Evolutionary conservation across 768 basidiomycete species (phyloP), one percentile per base, ranked within the genome.

Genomic region (Lyophyllum shimeji): DNA sequence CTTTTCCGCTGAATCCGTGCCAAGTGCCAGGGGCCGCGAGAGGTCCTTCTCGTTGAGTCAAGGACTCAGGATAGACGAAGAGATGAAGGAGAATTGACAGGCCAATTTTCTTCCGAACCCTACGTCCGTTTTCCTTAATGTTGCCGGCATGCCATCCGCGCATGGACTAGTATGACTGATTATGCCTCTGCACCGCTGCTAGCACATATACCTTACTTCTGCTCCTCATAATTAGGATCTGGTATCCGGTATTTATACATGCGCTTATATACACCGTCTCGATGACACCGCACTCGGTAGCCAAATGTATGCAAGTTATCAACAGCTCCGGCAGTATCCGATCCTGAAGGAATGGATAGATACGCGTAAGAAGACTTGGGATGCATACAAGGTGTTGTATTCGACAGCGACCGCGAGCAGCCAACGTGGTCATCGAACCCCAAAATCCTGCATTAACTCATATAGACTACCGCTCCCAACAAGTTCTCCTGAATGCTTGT

Each of bases 391-490:
- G n/a, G n/a, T n/a, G n/a, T n/a, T n/a, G n/a, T n/a, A n/a, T n/a
- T n/a, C n/a, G n/a, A 29, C 29, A 29, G 15, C 15, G 15, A 11
- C 15, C 15, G 31, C 79, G 79, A n/a, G n/a, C n/a, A n/a, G 78
- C 78, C 78, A 77, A 77, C 76, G 77, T 79, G 81, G 80, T 80
- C 80, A 75, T 82, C 81, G 81, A 82, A 82, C 81, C 82, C 82
- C 82, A 79, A 82, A 83, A 81, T 82, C 82, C 81, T 79, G 82
- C 78, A 80, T 83, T 82, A 84, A 84, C n/a, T n/a, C n/a, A n/a
- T n/a, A n/a, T n/a, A n/a, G n/a, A n/a, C n/a, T n/a, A n/a, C n/a
- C n/a, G n/a, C n/a, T n/a, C n/a, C n/a, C n/a, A n/a, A n/a, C n/a
- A n/a, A n/a, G n/a, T n/a, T n/a, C n/a, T n/a, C n/a, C n/a, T n/a